phyloP scores from a whole-genome alignment of 805 yeast species.

The Cyberlindnera maclurae region DNA sequence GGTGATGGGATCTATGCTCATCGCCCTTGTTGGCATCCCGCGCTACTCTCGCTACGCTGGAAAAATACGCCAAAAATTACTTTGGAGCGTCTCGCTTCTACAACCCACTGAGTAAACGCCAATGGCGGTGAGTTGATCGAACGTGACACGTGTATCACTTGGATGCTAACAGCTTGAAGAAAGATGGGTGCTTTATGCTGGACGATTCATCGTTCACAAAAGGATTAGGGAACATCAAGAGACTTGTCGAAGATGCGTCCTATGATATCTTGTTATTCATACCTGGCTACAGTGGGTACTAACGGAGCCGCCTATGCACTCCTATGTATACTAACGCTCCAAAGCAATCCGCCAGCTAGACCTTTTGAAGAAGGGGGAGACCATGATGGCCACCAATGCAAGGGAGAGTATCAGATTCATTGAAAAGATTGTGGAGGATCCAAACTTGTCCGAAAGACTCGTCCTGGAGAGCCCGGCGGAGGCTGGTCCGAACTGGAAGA shows the following conservation, averaged over 20 bases:
- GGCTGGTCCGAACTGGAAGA: slow-evolving; percentile 43
- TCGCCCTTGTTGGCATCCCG: too few species aligned
- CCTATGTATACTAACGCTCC: neutral
- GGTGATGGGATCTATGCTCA: too few species aligned
- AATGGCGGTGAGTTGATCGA: too few species aligned
- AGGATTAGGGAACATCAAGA: slow-evolving; percentile 60
- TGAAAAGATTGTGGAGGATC: slow-evolving; percentile 31
- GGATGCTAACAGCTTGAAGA: neutral
- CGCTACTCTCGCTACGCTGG: too few species aligned
- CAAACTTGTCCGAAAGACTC: slow-evolving; percentile 21
- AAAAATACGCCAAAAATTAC: too few species aligned
- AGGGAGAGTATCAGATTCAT: slow-evolving; percentile 57
- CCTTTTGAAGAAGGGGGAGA: slow-evolving; percentile 44
- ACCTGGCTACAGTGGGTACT: slow-evolving; percentile 37
- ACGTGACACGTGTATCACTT: too few species aligned
- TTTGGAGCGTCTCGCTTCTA: too few species aligned
- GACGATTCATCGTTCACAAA: slow-evolving; percentile 65
- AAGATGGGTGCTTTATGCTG: slow-evolving; percentile 36
- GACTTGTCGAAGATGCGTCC: slow-evolving; percentile 42
- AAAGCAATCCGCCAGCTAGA: slow-evolving; percentile 50
- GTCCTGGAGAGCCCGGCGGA: slow-evolving; percentile 35
- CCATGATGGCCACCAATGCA: slow-evolving; percentile 56
- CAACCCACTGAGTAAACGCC: too few species aligned
- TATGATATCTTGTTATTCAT: slow-evolving; percentile 37
- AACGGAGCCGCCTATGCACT: neutral